Evolutionary conservation across 2,329 filamentous ascomycete genomes (phyloP), one percentile per base, ranked within the genome.

Genomic region (Trichoderma brevicompactum): DNA sequence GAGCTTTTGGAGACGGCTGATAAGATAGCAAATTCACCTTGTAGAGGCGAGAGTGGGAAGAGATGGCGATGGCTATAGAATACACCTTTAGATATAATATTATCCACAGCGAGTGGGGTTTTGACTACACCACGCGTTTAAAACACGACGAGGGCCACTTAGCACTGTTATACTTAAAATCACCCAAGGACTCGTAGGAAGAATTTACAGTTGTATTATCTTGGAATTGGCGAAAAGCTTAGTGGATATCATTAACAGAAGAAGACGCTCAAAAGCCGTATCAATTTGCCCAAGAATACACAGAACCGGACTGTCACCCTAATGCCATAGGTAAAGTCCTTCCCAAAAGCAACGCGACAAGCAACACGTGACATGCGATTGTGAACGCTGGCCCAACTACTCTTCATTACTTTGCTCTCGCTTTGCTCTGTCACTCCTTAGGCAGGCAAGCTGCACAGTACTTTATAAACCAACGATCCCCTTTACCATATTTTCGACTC

Each of bases 401-500:
- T 40, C 13, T 48, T 59, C 32, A 48, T 38, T 19, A 19, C 23
- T 36, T 36, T 17, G n/a, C n/a, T 46, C 40, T 58, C 40, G 2
- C 9, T 58, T 2, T 58, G 41, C 32, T 48, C n/a, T 38, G n/a
- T 28, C 32, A 2, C 41, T 38, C 12, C 7, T 23, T 8, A 3
- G n/a, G 10, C 10, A 46, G 13, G 7, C 38, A 58, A 48, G n/a
- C 7, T 23, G 10, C n/a, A 1, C 10, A 23, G 10, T 23, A 40
- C 17, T 49, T 49, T 19, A 59, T 48, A 40, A 13, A 40, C 55
- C 43, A 40, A 38, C 19, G 8, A 48, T 28, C 8, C 43, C 43
- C 43, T 59, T 59, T 2, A 59, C 23, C 55, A 59, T 49, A 28
- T 59, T 59, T 48, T 59, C 43, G 8, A 59, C 17, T 15, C 55